phyloP scores from a whole-genome alignment of 306 rosid species.

The Cicer cuneatum region DNA sequence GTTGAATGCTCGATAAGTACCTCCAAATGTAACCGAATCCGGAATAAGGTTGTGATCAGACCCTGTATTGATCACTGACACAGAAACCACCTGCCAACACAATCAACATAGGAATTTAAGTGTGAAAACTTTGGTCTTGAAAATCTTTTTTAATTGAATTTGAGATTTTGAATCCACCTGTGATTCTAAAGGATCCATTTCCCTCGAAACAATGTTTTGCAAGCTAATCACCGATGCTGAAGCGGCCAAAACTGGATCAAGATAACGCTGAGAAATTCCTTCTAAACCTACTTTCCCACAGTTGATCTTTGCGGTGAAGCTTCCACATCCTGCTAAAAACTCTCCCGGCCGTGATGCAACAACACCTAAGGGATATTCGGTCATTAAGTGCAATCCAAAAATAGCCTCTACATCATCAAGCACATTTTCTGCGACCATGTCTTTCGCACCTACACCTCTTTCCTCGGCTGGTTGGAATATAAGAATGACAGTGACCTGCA shows the following conservation, averaged over 20 bases:
- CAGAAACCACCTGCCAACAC: constrained; percentile 82
- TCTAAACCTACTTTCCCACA: constrained; percentile 81
- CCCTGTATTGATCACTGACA: constrained; percentile 71
- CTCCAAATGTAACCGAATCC: constrained; percentile 68
- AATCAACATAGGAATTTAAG: constrained; percentile 4
- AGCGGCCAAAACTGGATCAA: constrained; percentile 86
- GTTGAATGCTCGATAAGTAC: constrained; percentile 80
- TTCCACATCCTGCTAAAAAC: constrained; percentile 92
- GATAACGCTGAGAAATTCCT: constrained; percentile 66
- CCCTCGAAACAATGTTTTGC: constrained; percentile 85
- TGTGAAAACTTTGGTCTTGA: neutral
- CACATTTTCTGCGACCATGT: constrained; percentile 74
- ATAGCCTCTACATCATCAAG: constrained; percentile 82
- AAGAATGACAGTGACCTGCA: constrained; percentile 78
- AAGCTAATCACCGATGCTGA: constrained; percentile 79
- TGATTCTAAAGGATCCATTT: constrained; percentile 83
- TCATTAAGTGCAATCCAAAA: constrained; percentile 67
- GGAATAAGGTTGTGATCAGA: constrained; percentile 69
- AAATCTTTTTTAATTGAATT: constrained; percentile 1
- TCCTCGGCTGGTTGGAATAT: constrained; percentile 97
- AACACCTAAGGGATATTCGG: constrained; percentile 58
- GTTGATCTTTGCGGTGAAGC: constrained; percentile 84
- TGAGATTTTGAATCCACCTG: constrained; percentile 60
- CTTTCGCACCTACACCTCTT: constrained; percentile 75
- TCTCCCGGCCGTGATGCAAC: constrained; percentile 79